Conservation (phyloP, 2,329 filamentous ascomycete species). For the Colletotrichum destructivum region DNA sequence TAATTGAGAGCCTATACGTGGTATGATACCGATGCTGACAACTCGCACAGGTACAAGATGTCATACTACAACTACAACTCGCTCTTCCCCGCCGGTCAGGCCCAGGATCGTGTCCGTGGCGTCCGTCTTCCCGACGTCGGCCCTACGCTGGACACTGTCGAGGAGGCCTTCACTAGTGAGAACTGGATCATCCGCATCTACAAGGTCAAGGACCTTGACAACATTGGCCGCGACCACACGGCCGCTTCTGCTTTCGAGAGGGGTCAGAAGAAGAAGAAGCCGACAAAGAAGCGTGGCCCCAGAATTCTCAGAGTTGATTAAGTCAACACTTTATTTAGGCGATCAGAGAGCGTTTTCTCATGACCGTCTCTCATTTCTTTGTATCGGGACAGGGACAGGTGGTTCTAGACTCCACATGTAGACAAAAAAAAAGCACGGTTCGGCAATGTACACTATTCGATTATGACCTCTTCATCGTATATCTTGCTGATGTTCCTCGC, state of each 20-base stretch:
- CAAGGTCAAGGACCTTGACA: conserved; percentile 99
- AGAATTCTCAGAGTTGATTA: conserved; percentile 82
- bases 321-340: background rate
- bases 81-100: conserved; percentile 93
- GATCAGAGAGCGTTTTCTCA: conserved; percentile 26
- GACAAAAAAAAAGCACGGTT: conserved; percentile 51
- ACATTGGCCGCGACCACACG: conserved; percentile 90
- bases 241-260: conserved; percentile 79
- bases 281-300: conserved; percentile 79
- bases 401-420: conserved; percentile 44
- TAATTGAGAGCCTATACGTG: conserved; percentile 41
- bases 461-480: conserved; percentile 23
- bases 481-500: background rate
- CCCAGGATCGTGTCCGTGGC: conserved; percentile 89
- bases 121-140: conserved; percentile 85
- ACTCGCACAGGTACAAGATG: conserved; percentile 92
- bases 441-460: conserved; percentile 53
- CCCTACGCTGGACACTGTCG: conserved; percentile 88
- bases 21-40: conserved; percentile 46
- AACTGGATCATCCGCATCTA: conserved; percentile 99
- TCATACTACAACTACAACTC: conserved; percentile 98
- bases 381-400: conserved; percentile 39
- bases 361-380: conserved; percentile 33
- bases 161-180: conserved; percentile 98
- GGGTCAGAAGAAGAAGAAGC: conserved; percentile 88